Base-by-base conservation (phyloP, 331 rosid species). In the Phaseolus coccineus region DNA sequence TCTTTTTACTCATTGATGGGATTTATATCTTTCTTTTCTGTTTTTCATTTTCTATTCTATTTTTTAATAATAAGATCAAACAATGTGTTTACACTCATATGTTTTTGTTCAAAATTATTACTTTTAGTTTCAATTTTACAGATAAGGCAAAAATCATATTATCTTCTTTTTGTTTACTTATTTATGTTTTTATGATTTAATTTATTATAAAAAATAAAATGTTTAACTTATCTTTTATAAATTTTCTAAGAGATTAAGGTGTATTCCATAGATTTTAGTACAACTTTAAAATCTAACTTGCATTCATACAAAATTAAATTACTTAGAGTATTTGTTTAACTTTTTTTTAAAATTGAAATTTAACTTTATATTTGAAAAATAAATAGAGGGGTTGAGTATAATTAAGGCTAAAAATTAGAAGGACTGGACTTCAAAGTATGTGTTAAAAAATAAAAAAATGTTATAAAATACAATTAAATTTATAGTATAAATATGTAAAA, bases 1-100 rank as follows among this genome's bases (percentile, higher is more conserved):
- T 25, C 47, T 55, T 69, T 64, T 53, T 31, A 53, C 68, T 84
- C 71, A 79, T 74, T 70, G 65, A 64, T 71, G 51, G 25, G 75
- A 82, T 46, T 70, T 77, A 6, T 31, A 77, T 46, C 48, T 55
- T 3, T 58, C 81, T 50, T 67, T 22, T 55, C 76, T 5, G 7
- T 27, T 14, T 58, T 28, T 33, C 27, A 61, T 48, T 50, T 59
- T 48, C 6, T 28, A 11, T 33, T 63, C 44, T 0, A 80, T 80
- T 7, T 19, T 55, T 22, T 4, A 13, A 9, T 16, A n/a, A n/a
- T 52, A 5, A 56, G 4, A 57, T 33, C 1, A 39, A 59, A 70
- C 31, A 59, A 14, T 10, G 56, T 47, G 46, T 52, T 25, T 8
- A 24, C 27, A 42, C 39, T 62, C 8, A 61, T 40, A 35, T 63